These are phyloP conservation scores for Mycogone perniciosa DNA, from an alignment of 2,329 filamentous ascomycete genomes.

Conservation along the genomic window DNA sequence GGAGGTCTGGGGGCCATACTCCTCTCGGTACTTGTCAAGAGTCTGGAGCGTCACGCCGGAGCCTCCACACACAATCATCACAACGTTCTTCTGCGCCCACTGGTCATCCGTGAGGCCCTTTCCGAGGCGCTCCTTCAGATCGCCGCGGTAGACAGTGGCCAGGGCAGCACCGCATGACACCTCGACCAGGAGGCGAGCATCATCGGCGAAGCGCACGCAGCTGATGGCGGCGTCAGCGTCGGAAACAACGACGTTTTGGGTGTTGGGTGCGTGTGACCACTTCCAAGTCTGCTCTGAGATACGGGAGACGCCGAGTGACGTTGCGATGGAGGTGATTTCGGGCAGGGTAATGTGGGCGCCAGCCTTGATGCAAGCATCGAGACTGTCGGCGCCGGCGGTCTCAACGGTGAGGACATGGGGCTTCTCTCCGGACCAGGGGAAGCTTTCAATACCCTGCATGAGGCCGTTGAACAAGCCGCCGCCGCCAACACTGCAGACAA, in stretches of 20 bases:
- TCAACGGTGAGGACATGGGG: conserved; percentile 65
- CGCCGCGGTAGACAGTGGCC: conserved; percentile 58
- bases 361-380: conserved; percentile 55
- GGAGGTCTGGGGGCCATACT: conserved; percentile 30
- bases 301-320: conserved; percentile 64
- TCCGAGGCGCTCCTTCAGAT: conserved; percentile 56
- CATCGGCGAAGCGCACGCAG: conserved; percentile 70
- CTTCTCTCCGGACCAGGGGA: conserved; percentile 26
- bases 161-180: conserved; percentile 77
- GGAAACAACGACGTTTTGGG: conserved; percentile 31
- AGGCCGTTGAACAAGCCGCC: conserved; percentile 75
- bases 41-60: conserved; percentile 58
- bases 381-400: conserved; percentile 65
- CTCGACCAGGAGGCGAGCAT: conserved; percentile 77
- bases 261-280: conserved; percentile 45
- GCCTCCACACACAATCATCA: conserved; percentile 80
- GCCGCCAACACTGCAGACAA: conserved; percentile 75
- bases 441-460: conserved; percentile 57
- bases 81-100: conserved; percentile 62
- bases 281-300: conserved; percentile 64
- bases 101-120: conserved; percentile 47
- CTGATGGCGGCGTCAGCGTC: conserved; percentile 70
- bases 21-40: conserved; percentile 50
- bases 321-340: conserved; percentile 69
- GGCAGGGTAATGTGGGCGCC: conserved; percentile 56